Evolutionary conservation across 225 moss, liverwort and hornwort species (phyloP).

Genomic region (Bryoerythrophyllum caledonicum): DNA sequence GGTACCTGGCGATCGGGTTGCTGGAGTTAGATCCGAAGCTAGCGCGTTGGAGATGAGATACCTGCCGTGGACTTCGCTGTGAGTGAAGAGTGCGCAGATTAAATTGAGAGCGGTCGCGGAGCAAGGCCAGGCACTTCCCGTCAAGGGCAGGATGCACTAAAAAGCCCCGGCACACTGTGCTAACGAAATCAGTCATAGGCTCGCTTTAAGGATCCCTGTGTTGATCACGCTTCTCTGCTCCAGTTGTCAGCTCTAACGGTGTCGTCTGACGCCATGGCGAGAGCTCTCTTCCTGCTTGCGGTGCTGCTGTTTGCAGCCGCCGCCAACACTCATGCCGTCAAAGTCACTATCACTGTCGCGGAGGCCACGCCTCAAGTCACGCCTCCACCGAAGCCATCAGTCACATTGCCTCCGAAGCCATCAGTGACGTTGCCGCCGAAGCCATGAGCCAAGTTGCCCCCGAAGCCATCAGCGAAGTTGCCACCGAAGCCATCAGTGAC

Average conservation of each 20-base stretch:
- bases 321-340: background rate
- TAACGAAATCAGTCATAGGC: background rate
- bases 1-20: background rate
- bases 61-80: background rate
- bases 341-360: background rate
- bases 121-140: background rate
- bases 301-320: background rate
- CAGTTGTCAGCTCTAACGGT: background rate
- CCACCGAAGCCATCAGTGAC: too few species aligned
- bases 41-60: background rate
- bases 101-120: background rate
- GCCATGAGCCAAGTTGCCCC: too few species aligned
- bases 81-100: background rate
- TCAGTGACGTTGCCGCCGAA: too few species aligned
- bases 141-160: background rate
- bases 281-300: background rate
- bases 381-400: background rate
- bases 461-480: too few species aligned
- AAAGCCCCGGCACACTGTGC: background rate
- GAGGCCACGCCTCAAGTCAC: background rate
- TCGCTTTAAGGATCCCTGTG: too few species aligned
- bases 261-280: conserved; percentile 14
- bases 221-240: background rate
- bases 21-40: background rate
- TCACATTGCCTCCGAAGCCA: background rate